Evolutionary conservation across 208 protist genomes (phyloP), one percentile per base, ranked within the genome.

Genomic region (Trypanosoma scelopori): DNA sequence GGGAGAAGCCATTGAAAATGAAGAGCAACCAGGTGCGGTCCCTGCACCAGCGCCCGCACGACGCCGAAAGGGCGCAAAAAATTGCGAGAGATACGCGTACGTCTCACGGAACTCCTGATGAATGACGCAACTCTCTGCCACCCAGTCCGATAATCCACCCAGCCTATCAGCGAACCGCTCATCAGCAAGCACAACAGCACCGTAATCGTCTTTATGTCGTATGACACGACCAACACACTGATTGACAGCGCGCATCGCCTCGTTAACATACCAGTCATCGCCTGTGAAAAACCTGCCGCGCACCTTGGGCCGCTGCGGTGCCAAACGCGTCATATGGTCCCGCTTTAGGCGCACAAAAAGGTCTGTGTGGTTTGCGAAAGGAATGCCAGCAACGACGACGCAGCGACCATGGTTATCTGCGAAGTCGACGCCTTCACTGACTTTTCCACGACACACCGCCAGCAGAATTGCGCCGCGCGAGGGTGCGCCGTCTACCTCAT

Each of bases 401-500:
- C 92, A 97, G 7, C 98, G 86, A 27, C 92, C 96, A 69, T 98
- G 89, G 23, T 86, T 42, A 69, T 99, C 96, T 18, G 94, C 84
- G 69, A 99, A 99, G 74, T 99, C 97, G n/a, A 99, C 69, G 27
- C 98, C 98, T 74, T 99, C 98, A 67, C 94, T 98, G 25, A 98
- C 82, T 68, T 98, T 99, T 30, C 97, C 98, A n/a, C 98, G 84
- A 58, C 95, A 98, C 1, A 99, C 97, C 3, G 96, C 97, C 45
- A 99, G 87, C 9, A 99, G 87, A 12, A 98, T 70, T 5, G 97
- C 97, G 0, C 96, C 97, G 18, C 76, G 66, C 6, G 64, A 43
- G 13, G 77, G 78, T 1, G 48, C 55, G 23, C 35, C 43, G 51
- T 92, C 83, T 32, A 92, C 89, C 48, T 84, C 80, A 28, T 76